phyloP scores from a whole-genome alignment of 331 rosid species.

The Acacia concinna region DNA sequence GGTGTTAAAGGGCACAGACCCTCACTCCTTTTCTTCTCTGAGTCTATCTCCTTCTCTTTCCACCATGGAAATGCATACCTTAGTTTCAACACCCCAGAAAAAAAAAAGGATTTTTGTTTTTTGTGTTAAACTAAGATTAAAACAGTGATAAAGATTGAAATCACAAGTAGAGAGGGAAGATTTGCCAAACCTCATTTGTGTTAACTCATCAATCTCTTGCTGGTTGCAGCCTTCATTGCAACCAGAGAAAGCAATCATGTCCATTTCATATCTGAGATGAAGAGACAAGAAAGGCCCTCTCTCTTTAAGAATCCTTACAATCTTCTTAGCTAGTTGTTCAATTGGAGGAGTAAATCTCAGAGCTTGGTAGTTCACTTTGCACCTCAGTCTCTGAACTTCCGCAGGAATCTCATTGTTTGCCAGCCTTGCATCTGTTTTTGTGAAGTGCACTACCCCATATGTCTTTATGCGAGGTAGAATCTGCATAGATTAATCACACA shows the following conservation, averaged over 20 bases:
- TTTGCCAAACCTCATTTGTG: constrained; percentile 57
- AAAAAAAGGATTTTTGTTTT: not conserved
- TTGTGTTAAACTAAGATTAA: not conserved
- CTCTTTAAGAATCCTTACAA: constrained; percentile 53
- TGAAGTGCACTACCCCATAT: constrained; percentile 57
- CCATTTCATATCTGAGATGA: constrained; percentile 90
- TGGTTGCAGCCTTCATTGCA: constrained; percentile 65
- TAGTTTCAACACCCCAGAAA: constrained; percentile 5
- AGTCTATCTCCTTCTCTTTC: constrained; percentile 72
- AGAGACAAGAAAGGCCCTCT: constrained; percentile 72
- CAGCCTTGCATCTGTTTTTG: constrained; percentile 63
- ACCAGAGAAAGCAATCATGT: constrained; percentile 84
- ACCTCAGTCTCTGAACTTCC: constrained; percentile 57
- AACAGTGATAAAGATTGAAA: not conserved
- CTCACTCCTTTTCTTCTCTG: constrained; percentile 54
- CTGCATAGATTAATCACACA: constrained; percentile 16
- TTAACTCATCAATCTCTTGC: constrained; percentile 60
- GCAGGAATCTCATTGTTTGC: constrained; percentile 58
- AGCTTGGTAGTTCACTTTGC: constrained; percentile 56
- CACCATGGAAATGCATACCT: constrained; percentile 77
- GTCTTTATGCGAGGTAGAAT: constrained; percentile 53
- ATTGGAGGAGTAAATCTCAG: constrained; percentile 58
- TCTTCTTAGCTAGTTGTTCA: constrained; percentile 51
- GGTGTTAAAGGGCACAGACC: constrained; percentile 83
- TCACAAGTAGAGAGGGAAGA: not conserved